Evolutionary conservation across 768 basidiomycete genomes (phyloP).

Genomic region (Suillus subaureus): DNA sequence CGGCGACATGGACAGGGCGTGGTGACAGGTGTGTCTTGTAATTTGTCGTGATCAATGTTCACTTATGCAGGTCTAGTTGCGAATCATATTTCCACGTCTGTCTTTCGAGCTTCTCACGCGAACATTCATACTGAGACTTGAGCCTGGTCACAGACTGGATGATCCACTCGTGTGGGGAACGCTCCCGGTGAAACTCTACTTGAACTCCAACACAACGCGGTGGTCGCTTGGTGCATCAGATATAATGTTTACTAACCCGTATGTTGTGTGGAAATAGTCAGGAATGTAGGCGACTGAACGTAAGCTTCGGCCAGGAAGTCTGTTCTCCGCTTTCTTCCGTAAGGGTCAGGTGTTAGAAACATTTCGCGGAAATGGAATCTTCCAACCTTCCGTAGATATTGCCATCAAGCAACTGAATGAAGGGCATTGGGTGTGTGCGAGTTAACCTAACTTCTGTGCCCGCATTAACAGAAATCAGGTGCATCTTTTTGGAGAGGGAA

Average conservation of each 20-base stretch:
- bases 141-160: constrained; percentile 56
- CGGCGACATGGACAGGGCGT: constrained; percentile 56
- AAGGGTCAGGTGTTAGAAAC: constrained; percentile 93
- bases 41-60: constrained; percentile 4
- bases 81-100: constrained; percentile 93
- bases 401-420: constrained; percentile 79
- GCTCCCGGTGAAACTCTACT: constrained; percentile 66
- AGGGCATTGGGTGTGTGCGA: constrained; percentile 80
- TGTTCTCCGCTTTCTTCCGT: constrained; percentile 84
- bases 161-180: constrained; percentile 89
- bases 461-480: constrained; percentile 49
- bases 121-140: constrained; percentile 12
- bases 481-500: constrained; percentile 90
- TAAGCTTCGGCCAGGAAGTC: constrained; percentile 47
- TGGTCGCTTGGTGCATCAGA: constrained; percentile 95
- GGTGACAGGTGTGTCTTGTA: constrained; percentile 61
- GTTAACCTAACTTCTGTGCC: not conserved
- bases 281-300: constrained; percentile 16
- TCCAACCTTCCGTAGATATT: constrained; percentile 83
- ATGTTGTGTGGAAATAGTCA: constrained; percentile 32
- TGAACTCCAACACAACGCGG: constrained; percentile 61
- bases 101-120: constrained; percentile 13
- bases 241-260: constrained; percentile 94
- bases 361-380: constrained; percentile 85
- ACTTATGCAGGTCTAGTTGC: constrained; percentile 54